These are phyloP conservation scores for Diaporthe nobilis DNA, from an alignment of 2,329 filamentous ascomycete species.

Conservation along the genomic window DNA sequence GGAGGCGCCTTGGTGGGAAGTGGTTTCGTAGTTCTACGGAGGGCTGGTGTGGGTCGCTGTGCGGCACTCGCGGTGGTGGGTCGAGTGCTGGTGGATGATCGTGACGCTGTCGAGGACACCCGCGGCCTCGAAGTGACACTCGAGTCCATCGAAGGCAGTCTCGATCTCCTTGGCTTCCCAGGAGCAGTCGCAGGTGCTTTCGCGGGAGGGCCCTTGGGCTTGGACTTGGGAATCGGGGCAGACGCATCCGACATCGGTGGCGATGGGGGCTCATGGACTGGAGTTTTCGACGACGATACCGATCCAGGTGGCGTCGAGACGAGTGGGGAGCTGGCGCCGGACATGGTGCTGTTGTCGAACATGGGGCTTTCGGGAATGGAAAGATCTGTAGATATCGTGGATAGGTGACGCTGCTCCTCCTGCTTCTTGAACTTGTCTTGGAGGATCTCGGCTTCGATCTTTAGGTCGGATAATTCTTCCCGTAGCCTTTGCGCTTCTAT, in stretches of 20 bases:
- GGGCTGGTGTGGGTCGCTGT: constrained; percentile 52
- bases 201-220: constrained; percentile 55
- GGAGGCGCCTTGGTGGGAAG: constrained; percentile 60
- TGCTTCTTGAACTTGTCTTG: constrained; percentile 91
- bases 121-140: constrained; percentile 69
- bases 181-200: constrained; percentile 57
- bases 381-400: constrained; percentile 73
- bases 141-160: constrained; percentile 68
- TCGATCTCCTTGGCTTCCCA: constrained; percentile 59
- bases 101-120: constrained; percentile 53
- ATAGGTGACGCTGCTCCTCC: constrained; percentile 67
- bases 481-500: constrained; percentile 92
- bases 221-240: constrained; percentile 67
- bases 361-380: constrained; percentile 77
- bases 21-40: constrained; percentile 63
- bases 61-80: constrained; percentile 63
- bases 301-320: constrained; percentile 84
- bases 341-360: constrained; percentile 83
- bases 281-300: constrained; percentile 63
- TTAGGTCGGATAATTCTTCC: constrained; percentile 92
- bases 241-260: constrained; percentile 94
- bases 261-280: constrained; percentile 87
- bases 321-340: constrained; percentile 92
- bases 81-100: constrained; percentile 53
- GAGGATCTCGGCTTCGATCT: constrained; percentile 94